Base-by-base conservation (phyloP, 139 green algal genomes). In the Chlamydomonas eustigma region DNA sequence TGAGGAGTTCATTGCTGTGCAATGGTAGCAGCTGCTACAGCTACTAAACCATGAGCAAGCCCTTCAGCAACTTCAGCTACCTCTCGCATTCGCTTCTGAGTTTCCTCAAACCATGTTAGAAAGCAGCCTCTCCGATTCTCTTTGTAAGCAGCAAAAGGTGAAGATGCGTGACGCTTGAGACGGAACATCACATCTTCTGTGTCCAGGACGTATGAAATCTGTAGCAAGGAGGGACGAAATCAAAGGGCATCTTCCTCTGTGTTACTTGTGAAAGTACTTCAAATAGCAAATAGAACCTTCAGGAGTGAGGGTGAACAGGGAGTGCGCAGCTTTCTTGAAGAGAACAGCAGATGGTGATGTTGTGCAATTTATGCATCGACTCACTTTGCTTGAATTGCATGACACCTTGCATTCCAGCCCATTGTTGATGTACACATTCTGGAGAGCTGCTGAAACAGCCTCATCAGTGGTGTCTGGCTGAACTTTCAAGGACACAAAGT, bases 401-500 rank as follows among this genome's bases (percentile, higher is more conserved):
- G 84, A 80, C 32, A 97, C 86, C 83, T 98, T 98, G 93, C 94
- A 97, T 87, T 98, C 94, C 32, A 98, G 90, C 0, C 94, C 92
- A 64, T 98, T 98, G 24, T 80, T 64, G 25, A 92, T 71, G 5
- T 79, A 39, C 28, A 87, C 79, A 6, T 76, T 76, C 3, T 75
- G 33, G 39, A 88, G 44, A 18, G 44, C 44, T 18, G 12, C 44
- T 58, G 44, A 12, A 12, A 58, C 18, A 12, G 12, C 44, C 18
- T 58, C 44, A 28, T 58, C 44, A 58, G 12, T 28, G 44, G 12
- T 28, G 44, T 58, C 44, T n/a, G n/a, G n/a, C 44, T 58, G 44
- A 12, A 12, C 44, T 58, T 58, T 58, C 44, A 58, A 12, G 12
- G 44, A 12, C n/a, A n/a, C n/a, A 12, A 58, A 18, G 44, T 58